These are phyloP conservation scores for Gentiana dahurica DNA, from an alignment of 257 asterid genomes.

Conservation along the genomic window DNA sequence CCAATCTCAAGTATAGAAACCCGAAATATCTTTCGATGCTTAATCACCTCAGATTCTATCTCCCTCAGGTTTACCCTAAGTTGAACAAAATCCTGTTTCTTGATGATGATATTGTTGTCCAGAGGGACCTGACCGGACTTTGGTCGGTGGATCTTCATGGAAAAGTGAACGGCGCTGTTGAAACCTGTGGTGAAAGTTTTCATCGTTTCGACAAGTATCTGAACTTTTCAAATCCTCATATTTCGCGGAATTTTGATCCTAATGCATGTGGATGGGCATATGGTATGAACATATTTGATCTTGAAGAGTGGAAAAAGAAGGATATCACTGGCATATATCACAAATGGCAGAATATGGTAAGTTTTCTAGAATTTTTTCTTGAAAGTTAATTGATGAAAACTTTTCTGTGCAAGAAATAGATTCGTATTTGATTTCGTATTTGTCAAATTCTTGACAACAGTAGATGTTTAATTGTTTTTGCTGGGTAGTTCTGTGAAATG, in stretches of 20 bases:
- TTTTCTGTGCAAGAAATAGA: background rate
- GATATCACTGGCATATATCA: constrained; percentile 98
- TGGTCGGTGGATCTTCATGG: constrained; percentile 83
- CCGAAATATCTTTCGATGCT: constrained; percentile 99
- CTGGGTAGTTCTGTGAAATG: no score
- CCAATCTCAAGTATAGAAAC: constrained; percentile 91
- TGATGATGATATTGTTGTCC: constrained; percentile 96
- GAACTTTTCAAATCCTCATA: constrained; percentile 91
- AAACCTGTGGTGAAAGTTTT: constrained; percentile 95
- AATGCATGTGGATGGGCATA: constrained; percentile 99
- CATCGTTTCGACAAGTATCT: constrained; percentile 96
- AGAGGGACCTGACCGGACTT: constrained; percentile 92
- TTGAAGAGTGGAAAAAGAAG: constrained; percentile 87
- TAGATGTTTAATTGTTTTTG: background rate
- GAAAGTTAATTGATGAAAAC: no score
- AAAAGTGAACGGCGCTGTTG: constrained; percentile 97
- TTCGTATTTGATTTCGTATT: background rate
- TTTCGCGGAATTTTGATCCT: constrained; percentile 80
- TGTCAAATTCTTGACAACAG: background rate
- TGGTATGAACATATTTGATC: constrained; percentile 96
- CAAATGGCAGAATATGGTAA: constrained; percentile 98
- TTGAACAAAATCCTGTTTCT: constrained; percentile 93
- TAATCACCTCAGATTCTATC: constrained; percentile 92
- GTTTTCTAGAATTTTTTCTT: constrained; percentile 6
- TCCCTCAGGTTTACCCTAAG: constrained; percentile 92